phyloP scores from a whole-genome alignment of 2,329 filamentous ascomycete species.

The Podosphaera fusca region DNA sequence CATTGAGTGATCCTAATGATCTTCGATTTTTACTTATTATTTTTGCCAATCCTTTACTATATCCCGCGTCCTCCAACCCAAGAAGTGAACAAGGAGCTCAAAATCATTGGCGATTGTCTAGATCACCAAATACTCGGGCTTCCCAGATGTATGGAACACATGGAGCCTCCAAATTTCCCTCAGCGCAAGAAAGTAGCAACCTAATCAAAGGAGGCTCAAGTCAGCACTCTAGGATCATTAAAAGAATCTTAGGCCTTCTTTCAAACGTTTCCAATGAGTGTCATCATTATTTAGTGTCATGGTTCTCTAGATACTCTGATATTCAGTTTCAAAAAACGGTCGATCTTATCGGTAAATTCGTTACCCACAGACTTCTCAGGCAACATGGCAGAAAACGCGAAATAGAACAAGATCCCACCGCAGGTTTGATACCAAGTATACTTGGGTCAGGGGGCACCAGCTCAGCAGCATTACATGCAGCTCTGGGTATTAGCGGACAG shows the following conservation, averaged over 20 bases:
- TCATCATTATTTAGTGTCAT: slow-evolving; percentile 53
- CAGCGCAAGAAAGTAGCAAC: slow-evolving; percentile 1
- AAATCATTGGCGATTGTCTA: slow-evolving; percentile 2
- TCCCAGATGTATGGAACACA: not conserved
- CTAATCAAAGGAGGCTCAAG: slow-evolving; percentile 20
- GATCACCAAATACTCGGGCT: slow-evolving; percentile 9
- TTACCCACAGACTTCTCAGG: slow-evolving; percentile 56
- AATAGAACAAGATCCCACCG: slow-evolving; percentile 34
- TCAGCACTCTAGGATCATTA: slow-evolving; percentile 64
- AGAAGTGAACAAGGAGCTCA: slow-evolving; percentile 9
- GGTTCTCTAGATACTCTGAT: slow-evolving; percentile 51
- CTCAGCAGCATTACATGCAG: slow-evolving; percentile 49
- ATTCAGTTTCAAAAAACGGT: slow-evolving; percentile 48
- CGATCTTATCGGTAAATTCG: slow-evolving; percentile 53
- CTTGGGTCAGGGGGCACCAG: slow-evolving; percentile 35
- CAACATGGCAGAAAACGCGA: slow-evolving; percentile 44
- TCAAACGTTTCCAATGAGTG: slow-evolving; percentile 54
- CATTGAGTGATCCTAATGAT: slow-evolving; percentile 43
- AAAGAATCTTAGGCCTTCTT: slow-evolving; percentile 59
- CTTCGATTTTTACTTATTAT: slow-evolving; percentile 59
- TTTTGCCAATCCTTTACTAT: slow-evolving; percentile 54
- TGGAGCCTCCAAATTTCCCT: not conserved
- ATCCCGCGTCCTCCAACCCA: slow-evolving; percentile 19
- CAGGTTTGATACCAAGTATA: slow-evolving; percentile 50
- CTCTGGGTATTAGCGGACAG: slow-evolving; percentile 33